These are phyloP conservation scores for Multifurca ochricompacta DNA, from an alignment of 768 basidiomycete genomes.

Conservation along the genomic window DNA sequence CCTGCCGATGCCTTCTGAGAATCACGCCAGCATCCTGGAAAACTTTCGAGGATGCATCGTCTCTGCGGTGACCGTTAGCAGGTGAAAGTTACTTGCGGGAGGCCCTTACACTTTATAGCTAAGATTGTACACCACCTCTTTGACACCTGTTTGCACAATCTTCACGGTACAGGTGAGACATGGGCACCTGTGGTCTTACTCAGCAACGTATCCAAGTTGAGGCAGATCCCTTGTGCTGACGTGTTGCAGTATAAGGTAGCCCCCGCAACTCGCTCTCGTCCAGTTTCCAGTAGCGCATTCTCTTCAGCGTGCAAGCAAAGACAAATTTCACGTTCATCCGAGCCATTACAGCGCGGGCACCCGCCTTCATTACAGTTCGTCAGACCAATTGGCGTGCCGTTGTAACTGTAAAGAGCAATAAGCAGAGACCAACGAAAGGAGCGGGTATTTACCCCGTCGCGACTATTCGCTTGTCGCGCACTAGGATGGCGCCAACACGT, in stretches of 20 bases:
- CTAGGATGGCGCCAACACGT: conserved; percentile 89
- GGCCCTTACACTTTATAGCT: conserved; percentile 83
- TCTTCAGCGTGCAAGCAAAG: conserved; percentile 97
- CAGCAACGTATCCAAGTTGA: conserved; percentile 7
- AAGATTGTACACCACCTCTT: conserved; percentile 88
- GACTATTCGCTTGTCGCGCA: conserved; percentile 72
- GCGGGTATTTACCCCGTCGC: conserved; percentile 58
- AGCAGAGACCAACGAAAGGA: neutral
- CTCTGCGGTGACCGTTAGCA: conserved; percentile 37
- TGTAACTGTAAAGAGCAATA: conserved; percentile 51
- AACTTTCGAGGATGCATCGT: conserved; percentile 71
- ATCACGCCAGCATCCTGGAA: conserved; percentile 79
- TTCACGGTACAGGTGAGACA: conserved; percentile 96
- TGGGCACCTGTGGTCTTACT: conserved; percentile 62
- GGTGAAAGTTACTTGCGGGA: neutral
- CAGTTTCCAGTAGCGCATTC: conserved; percentile 92
- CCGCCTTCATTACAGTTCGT: conserved; percentile 90
- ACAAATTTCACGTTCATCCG: conserved; percentile 58
- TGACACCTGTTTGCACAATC: conserved; percentile 92
- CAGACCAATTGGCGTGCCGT: conserved; percentile 89
- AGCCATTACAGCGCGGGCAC: conserved; percentile 70
- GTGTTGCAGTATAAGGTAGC: conserved; percentile 98
- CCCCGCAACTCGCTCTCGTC: conserved; percentile 78
- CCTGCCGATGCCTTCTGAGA: conserved; percentile 59
- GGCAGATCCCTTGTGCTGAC: conserved; percentile 38